Conservation (phyloP, 768 basidiomycete species). For the Russula griseocarnosa region DNA sequence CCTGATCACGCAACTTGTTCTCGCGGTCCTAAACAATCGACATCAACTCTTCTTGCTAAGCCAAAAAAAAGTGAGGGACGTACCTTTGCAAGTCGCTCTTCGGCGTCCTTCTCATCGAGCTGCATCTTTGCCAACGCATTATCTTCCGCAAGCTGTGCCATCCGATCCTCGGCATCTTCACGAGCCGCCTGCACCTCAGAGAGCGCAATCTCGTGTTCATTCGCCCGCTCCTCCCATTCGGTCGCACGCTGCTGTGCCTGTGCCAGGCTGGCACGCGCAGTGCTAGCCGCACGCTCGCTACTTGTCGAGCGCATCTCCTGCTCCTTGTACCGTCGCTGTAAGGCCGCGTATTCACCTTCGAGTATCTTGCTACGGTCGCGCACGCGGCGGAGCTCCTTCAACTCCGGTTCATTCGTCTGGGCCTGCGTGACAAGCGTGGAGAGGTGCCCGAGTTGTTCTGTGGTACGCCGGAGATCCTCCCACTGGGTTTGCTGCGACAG, state of each 20-base stretch:
- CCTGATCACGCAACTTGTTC: conserved; percentile 61
- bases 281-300: conserved; percentile 54
- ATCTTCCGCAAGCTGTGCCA: conserved; percentile 66
- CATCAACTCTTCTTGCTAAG: conserved; percentile 12
- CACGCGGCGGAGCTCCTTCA: conserved; percentile 61
- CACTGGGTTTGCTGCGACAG: conserved; percentile 65
- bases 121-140: conserved; percentile 62
- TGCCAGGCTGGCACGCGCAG: conserved; percentile 58
- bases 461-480: conserved; percentile 67
- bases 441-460: conserved; percentile 70
- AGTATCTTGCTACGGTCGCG: conserved; percentile 55
- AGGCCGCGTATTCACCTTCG: conserved; percentile 60
- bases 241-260: conserved; percentile 73
- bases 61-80: conserved; percentile 3
- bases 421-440: conserved; percentile 47
- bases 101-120: conserved; percentile 71
- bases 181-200: conserved; percentile 56
- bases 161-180: conserved; percentile 63
- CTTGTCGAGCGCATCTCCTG: conserved; percentile 58
- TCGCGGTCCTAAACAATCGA: conserved; percentile 57
- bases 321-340: conserved; percentile 73
- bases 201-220: conserved; percentile 62
- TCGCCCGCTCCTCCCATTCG: conserved; percentile 79
- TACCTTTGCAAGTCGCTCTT: conserved; percentile 66
- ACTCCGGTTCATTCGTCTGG: conserved; percentile 64